phyloP scores from a whole-genome alignment of 164 flowering plant genomes.

The Amborella trichopoda region DNA sequence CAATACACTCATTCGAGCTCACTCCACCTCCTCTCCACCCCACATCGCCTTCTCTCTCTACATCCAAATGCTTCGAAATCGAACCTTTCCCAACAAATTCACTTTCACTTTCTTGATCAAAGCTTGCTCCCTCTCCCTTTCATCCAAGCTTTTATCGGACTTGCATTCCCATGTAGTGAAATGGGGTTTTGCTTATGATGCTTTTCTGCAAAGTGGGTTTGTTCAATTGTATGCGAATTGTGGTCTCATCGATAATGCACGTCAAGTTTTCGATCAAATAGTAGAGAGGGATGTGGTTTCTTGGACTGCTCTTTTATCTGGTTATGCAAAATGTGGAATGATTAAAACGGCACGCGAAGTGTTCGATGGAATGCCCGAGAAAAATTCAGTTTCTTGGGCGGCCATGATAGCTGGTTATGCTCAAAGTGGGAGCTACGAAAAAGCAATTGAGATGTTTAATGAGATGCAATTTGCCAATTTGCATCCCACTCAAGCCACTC shows the following conservation, averaged over 20 bases:
- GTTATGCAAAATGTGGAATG: slow-evolving; percentile 9
- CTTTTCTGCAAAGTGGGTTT: too few species aligned
- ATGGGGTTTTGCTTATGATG: too few species aligned
- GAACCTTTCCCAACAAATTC: slow-evolving; percentile 30
- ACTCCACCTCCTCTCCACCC: slow-evolving; percentile 34
- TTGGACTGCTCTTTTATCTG: slow-evolving; percentile 11
- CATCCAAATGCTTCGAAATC: slow-evolving; percentile 23
- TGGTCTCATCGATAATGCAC: slow-evolving; percentile 22
- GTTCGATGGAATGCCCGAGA: slow-evolving; percentile 10
- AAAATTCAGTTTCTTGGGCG: slow-evolving; percentile 13
- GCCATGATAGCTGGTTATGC: slow-evolving; percentile 14
- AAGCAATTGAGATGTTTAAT: slow-evolving; percentile 2
- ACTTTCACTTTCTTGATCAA: too few species aligned
- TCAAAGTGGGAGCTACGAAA: slow-evolving; percentile 4
- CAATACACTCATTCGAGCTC: slow-evolving; percentile 53
- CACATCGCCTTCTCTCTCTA: slow-evolving; percentile 18
- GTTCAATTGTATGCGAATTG: slow-evolving; percentile 26
- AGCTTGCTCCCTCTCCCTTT: too few species aligned
- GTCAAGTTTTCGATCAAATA: slow-evolving; percentile 14
- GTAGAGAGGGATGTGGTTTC: slow-evolving; percentile 9
- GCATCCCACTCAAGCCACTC: too few species aligned
- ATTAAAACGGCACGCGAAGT: slow-evolving; percentile 4
- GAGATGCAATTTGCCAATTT: too few species aligned
- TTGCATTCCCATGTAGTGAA: too few species aligned
- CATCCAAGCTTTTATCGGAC: too few species aligned